Conservation (phyloP, 306 rosid genomes). For the Ziziphus jujuba region DNA sequence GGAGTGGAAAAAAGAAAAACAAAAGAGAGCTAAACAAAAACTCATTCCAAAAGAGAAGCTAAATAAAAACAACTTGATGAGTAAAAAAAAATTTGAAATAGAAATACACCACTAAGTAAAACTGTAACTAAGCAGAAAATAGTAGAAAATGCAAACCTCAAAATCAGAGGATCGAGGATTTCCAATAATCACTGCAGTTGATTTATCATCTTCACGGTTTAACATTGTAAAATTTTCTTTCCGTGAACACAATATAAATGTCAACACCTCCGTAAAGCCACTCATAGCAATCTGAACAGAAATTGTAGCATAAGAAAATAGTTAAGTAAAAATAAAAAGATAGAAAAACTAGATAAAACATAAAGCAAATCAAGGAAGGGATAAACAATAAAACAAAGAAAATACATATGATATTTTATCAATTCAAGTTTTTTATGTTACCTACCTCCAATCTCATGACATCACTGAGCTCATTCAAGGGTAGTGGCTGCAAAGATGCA, state of each 20-base stretch:
- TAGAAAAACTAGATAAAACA: not conserved
- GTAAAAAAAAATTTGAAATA: not conserved
- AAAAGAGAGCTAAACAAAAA: not conserved
- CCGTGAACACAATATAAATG: slow-evolving; percentile 79
- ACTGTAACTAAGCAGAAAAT: slow-evolving; percentile 4
- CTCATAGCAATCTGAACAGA: slow-evolving; percentile 64
- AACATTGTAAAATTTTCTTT: slow-evolving; percentile 78
- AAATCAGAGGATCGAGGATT: slow-evolving; percentile 91
- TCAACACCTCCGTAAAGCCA: slow-evolving; percentile 92
- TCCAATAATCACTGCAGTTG: slow-evolving; percentile 70
- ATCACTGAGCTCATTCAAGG: slow-evolving; percentile 78
- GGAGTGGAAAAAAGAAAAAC: not conserved
- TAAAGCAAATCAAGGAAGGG: not conserved
- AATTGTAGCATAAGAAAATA: slow-evolving; percentile 12
- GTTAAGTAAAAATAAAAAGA: slow-evolving; percentile 2
- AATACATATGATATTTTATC: slow-evolving; percentile 6
- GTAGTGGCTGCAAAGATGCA: slow-evolving; percentile 68
- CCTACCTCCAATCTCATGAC: slow-evolving; percentile 76
- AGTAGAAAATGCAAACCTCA: slow-evolving; percentile 49
- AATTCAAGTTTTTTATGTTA: slow-evolving; percentile 8
- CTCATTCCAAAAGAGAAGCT: too few relatives aligned
- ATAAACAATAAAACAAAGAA: not conserved
- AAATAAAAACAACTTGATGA: not conserved
- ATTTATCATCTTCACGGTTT: slow-evolving; percentile 68
- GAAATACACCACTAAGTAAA: not conserved